A percentile compares a stretch with the other conserved stretches of the same genome.
These are phyloP conservation scores for Rhexocercosporidium sp. DNA, from an alignment of 2,329 filamentous ascomycete genomes.

Conservation along the genomic window DNA sequence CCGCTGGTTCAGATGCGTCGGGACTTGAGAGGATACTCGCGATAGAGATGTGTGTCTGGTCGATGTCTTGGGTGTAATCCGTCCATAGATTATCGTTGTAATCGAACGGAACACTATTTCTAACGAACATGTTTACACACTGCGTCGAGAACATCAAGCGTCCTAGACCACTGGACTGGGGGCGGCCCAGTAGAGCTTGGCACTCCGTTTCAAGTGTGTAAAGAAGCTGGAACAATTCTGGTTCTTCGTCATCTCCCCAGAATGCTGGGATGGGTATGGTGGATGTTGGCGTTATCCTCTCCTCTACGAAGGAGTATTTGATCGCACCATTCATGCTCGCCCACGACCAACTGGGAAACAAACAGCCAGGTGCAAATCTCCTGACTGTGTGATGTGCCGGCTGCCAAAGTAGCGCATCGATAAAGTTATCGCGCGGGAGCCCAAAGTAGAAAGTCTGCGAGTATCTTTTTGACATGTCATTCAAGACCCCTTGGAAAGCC, in stretches of 20 bases:
- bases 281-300: neutral
- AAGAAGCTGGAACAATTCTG: neutral
- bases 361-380: neutral
- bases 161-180: neutral
- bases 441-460: slow-evolving; percentile 9
- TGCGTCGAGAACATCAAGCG: slow-evolving; percentile 11
- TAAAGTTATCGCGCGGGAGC: neutral
- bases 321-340: slow-evolving; percentile 7
- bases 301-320: slow-evolving; percentile 13
- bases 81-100: slow-evolving; percentile 17
- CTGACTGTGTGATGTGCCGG: neutral
- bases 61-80: slow-evolving; percentile 17
- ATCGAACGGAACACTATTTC: slow-evolving; percentile 15
- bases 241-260: slow-evolving; percentile 11
- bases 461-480: slow-evolving; percentile 11
- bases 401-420: slow-evolving; percentile 14
- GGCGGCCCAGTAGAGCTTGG: neutral
- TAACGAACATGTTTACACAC: neutral
- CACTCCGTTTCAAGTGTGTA: neutral
- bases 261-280: neutral
- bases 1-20: neutral
- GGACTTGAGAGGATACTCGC: slow-evolving; percentile 6
- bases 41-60: slow-evolving; percentile 11
- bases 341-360: slow-evolving; percentile 14
- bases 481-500: slow-evolving; percentile 11